phyloP scores from a whole-genome alignment of 352 stramenopile species.

The Globisporangium irregulare region DNA sequence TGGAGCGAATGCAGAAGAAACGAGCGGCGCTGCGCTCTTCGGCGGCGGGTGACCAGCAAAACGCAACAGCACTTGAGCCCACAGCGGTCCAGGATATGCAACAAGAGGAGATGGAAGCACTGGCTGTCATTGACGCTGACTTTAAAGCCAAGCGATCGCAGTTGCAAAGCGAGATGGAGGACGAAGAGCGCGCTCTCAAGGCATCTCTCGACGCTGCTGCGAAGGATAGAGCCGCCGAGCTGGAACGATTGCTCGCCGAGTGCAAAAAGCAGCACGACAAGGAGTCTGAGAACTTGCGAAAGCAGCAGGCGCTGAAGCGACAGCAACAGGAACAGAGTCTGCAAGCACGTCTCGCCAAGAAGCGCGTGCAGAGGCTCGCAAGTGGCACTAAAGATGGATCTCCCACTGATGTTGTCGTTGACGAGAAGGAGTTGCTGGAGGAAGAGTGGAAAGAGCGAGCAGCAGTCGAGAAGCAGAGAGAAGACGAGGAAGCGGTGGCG shows the following conservation, averaged over 20 bases:
- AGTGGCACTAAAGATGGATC: not conserved
- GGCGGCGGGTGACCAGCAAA: not conserved
- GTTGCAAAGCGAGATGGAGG: slow-evolving; percentile 12
- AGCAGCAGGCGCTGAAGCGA: slow-evolving; percentile 30
- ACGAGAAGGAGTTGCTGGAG: slow-evolving; percentile 1
- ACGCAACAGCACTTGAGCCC: not conserved
- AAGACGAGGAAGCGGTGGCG: slow-evolving; percentile 5
- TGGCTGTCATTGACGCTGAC: slow-evolving; percentile 31
- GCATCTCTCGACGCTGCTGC: slow-evolving; percentile 13
- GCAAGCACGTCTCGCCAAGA: slow-evolving; percentile 36
- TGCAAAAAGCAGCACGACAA: slow-evolving; percentile 31
- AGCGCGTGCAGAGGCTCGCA: slow-evolving; percentile 16
- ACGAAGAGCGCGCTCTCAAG: slow-evolving; percentile 18
- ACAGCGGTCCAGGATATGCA: slow-evolving; percentile 5
- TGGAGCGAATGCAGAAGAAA: slow-evolving; percentile 32
- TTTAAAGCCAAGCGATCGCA: slow-evolving; percentile 16
- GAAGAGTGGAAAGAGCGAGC: slow-evolving; percentile 5
- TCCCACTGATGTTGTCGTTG: not conserved
- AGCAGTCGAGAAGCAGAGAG: not conserved
- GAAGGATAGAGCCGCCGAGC: slow-evolving; percentile 16
- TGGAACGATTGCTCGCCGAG: slow-evolving; percentile 33
- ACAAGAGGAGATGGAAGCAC: slow-evolving; percentile 28
- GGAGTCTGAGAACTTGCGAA: slow-evolving; percentile 27
- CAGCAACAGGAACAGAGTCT: slow-evolving; percentile 38
- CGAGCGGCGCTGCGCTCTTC: slow-evolving; percentile 5